Evolutionary conservation across 176 grass and related monocot genomes (phyloP).

Genomic region (Dactylis glomerata): DNA sequence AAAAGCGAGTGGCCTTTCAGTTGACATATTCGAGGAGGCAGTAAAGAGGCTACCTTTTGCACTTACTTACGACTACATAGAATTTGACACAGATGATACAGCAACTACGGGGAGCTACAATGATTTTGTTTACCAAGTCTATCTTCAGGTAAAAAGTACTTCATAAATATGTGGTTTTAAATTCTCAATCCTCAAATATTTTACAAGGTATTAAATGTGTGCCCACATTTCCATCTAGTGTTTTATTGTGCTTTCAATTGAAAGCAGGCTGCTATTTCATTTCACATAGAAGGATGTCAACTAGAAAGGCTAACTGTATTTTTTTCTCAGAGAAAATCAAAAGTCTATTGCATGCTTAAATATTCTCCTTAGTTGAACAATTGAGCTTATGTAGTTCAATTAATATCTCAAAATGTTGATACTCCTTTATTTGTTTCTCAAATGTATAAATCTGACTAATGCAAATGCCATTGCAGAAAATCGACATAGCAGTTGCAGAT

Average conservation of each 20-base stretch:
- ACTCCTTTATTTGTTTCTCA: constrained; percentile 1
- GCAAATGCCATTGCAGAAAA: constrained; percentile 7
- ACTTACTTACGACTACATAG: constrained; percentile 10
- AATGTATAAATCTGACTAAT: neutral
- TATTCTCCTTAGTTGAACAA: neutral
- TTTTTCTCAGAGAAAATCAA: neutral
- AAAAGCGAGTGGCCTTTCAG: neutral
- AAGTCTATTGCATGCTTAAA: neutral
- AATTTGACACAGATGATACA: neutral
- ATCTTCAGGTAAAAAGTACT: constrained; percentile 12
- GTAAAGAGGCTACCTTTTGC: constrained; percentile 24
- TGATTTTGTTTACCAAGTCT: constrained; percentile 33
- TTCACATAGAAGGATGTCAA: neutral
- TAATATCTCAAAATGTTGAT: too few species aligned
- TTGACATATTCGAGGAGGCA: constrained; percentile 35
- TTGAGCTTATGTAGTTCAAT: neutral
- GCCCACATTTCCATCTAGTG: neutral
- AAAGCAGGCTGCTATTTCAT: too few species aligned
- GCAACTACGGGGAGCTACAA: neutral
- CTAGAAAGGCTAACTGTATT: neutral
- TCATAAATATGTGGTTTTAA: neutral
- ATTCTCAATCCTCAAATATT: neutral
- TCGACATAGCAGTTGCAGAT: constrained; percentile 39
- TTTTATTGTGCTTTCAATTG: neutral
- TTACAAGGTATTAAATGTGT: neutral